Evolutionary conservation across 2,329 filamentous ascomycete genomes (phyloP), one percentile per base, ranked within the genome.

Genomic region (Arthrinium puccinioides): DNA sequence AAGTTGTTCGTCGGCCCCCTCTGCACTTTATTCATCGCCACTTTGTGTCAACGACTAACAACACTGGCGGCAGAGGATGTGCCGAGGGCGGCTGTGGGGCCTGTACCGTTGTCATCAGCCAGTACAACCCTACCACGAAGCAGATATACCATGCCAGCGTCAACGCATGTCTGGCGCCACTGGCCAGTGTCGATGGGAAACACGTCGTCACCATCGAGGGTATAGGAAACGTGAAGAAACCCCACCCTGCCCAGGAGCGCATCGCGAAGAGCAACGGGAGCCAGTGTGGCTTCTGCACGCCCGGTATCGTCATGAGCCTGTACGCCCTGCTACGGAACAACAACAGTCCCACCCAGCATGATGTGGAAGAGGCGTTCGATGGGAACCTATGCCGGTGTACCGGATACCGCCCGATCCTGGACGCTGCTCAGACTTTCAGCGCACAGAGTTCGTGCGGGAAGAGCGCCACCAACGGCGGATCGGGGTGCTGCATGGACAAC

Each of bases 141-240:
- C 76, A 85, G 57, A 86, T 97, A 50, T 97, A 97, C 56, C 90
- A 98, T 69, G 92, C 92, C 40, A 94, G 87, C 37, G 87, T 97
- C 42, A 98, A 98, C 58, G 92, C 92, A 28, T 98, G 92, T 58
- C 70, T 98, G 36, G 90, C 92, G 9, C 92, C 92, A 6, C 72
- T 98, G 32, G 85, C 88, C 48, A 94, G 88, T 52, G 76, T 97
- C 29, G 92, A 97, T 59, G 92, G 92, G 30, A 98, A 98, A 60
- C 92, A 98, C 73, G 87, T 97, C 54, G 89, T 98, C 56, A 98
- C 92, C 4, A 82, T 98, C 27, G 92, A 98, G 63, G 92, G 92
- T 6, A 96, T 98, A 52, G 92, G 92, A 9, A 86, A 84, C 57
- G 81, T 86, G 20, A 83, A 92, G 59, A 78, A 73, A 28, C 92